Percentiles rank a stretch among this genome's conserved stretches.
These are phyloP conservation scores for Dactylonectria macrodidyma DNA, from an alignment of 2,329 filamentous ascomycete species.

Conservation along the genomic window DNA sequence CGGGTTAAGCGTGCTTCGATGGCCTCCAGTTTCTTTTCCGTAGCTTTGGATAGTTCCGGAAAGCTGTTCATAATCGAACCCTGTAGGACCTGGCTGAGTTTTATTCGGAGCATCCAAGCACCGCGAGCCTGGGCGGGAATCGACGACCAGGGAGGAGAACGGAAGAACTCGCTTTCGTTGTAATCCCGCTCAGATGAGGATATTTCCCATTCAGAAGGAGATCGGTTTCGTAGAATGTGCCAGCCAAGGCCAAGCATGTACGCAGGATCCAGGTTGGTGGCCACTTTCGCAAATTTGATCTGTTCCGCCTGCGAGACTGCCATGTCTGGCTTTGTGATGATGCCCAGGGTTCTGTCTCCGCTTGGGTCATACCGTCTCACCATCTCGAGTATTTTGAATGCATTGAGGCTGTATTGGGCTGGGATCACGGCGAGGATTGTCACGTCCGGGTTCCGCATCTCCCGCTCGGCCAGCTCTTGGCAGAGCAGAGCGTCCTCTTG, in stretches of 20 bases:
- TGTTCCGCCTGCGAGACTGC: constrained; percentile 13
- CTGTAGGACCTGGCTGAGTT: constrained; percentile 12
- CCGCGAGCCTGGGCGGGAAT: constrained; percentile 9
- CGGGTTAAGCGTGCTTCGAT: neutral
- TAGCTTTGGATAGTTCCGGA: constrained; percentile 3
- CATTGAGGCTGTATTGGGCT: constrained; percentile 3
- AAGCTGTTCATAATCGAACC: constrained; percentile 14
- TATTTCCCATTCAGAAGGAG: neutral
- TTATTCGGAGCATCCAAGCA: constrained; percentile 20
- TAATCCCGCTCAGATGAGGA: constrained; percentile 12
- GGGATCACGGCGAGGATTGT: constrained; percentile 21
- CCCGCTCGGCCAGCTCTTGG: constrained; percentile 13
- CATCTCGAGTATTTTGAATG: constrained; percentile 9
- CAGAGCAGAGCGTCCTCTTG: constrained; percentile 6
- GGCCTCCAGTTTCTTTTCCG: neutral
- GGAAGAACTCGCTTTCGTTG: constrained; percentile 17
- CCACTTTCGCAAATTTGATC: constrained; percentile 6
- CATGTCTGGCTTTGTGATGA: constrained; percentile 21
- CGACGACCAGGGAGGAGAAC: constrained; percentile 12
- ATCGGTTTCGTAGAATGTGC: constrained; percentile 18
- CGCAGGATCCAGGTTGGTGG: constrained; percentile 6
- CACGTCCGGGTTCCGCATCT: constrained; percentile 18
- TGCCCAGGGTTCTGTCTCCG: constrained; percentile 19
- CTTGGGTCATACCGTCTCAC: constrained; percentile 13
- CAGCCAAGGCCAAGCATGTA: constrained; percentile 16